Conservation (phyloP, 139 green algal genomes). For the Axilococcus clingmanii region DNA sequence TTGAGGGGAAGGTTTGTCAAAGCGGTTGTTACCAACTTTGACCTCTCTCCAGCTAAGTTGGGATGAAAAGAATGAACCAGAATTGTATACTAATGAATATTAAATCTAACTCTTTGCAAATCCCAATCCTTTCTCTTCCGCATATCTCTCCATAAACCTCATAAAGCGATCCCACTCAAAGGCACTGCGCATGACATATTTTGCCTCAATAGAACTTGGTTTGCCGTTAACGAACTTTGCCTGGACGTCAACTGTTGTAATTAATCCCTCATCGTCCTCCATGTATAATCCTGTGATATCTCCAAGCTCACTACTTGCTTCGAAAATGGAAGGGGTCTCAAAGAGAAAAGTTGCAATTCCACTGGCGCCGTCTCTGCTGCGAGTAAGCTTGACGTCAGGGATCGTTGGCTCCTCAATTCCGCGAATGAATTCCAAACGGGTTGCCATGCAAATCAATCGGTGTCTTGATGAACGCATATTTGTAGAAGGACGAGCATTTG, state of each 20-base stretch:
- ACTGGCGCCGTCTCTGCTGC: slow-evolving; percentile 64
- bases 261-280: slow-evolving; percentile 83
- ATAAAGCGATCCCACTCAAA: slow-evolving; percentile 95
- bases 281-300: slow-evolving; percentile 97
- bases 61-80: too few species aligned
- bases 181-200: slow-evolving; percentile 49
- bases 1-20: too few species aligned
- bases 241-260: slow-evolving; percentile 87
- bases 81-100: too few species aligned
- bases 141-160: slow-evolving; percentile 97
- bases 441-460: slow-evolving; percentile 16
- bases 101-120: slow-evolving; percentile 50
- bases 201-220: slow-evolving; percentile 52
- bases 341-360: slow-evolving; percentile 90
- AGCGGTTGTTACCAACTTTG: too few species aligned
- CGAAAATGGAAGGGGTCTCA: slow-evolving; percentile 82
- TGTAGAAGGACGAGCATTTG: too few species aligned
- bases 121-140: slow-evolving; percentile 68
- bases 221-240: slow-evolving; percentile 98
- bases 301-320: slow-evolving; percentile 65
- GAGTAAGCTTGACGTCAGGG: slow-evolving; percentile 85
- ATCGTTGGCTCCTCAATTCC: slow-evolving; percentile 81
- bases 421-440: slow-evolving; percentile 83
- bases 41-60: too few species aligned
- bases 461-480: too few species aligned